These are phyloP conservation scores for Aureobasidium sp. DNA, from an alignment of 2,329 filamentous ascomycete genomes.

Conservation along the genomic window DNA sequence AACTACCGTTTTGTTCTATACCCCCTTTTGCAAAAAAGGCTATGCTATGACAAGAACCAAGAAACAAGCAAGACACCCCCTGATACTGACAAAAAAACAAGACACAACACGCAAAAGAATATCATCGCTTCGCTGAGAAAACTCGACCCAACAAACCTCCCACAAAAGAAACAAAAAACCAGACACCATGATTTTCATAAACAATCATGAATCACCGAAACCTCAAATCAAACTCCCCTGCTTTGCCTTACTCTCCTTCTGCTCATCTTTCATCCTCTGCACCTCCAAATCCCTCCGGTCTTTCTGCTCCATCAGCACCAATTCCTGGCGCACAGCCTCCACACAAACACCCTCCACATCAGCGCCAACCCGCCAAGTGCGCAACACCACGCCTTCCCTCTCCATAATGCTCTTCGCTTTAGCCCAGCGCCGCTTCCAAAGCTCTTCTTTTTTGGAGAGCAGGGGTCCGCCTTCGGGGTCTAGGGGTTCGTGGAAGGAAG, in stretches of 20 bases:
- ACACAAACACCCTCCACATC: constrained; percentile 64
- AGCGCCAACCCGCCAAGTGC: constrained; percentile 65
- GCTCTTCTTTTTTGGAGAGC: constrained; percentile 61
- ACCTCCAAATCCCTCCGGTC: constrained; percentile 13
- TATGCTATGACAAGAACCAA: too few species aligned
- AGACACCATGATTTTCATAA: too few species aligned
- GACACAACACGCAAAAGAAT: too few species aligned
- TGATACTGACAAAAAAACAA: too few species aligned
- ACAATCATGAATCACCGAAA: too few species aligned
- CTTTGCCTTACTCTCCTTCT: neutral
- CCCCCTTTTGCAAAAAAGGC: too few species aligned
- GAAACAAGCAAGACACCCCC: too few species aligned
- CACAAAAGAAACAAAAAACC: too few species aligned
- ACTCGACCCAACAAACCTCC: too few species aligned
- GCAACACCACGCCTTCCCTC: constrained; percentile 58
- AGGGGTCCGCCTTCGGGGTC: constrained; percentile 21
- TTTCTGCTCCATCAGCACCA: constrained; percentile 35
- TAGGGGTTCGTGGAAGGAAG: constrained; percentile 12
- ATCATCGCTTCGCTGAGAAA: too few species aligned
- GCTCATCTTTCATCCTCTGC: neutral
- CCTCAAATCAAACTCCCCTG: neutral
- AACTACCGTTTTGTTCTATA: too few species aligned
- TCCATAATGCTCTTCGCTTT: constrained; percentile 58
- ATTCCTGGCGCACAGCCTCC: constrained; percentile 53
- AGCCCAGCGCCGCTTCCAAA: constrained; percentile 64